Evolutionary conservation across 1,284 basidiomycete genomes (phyloP).

Genomic region (Phellinidium pouzarii): DNA sequence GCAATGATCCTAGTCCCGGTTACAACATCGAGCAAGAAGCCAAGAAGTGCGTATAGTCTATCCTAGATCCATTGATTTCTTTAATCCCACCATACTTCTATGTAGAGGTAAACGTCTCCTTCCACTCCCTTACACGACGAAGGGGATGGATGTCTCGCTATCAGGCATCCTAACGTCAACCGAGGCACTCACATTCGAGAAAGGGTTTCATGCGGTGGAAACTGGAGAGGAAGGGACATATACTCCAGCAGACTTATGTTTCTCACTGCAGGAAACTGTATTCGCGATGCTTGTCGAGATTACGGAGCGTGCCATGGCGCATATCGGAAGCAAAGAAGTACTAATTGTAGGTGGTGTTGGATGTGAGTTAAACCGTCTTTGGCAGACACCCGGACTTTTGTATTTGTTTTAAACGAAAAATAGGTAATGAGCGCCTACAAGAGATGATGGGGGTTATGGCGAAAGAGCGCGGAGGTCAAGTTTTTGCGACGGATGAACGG

Average conservation of each 20-base stretch:
- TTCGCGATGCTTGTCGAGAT: constrained; percentile 99
- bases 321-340: constrained; percentile 93
- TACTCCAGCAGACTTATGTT: constrained; percentile 92
- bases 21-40: constrained; percentile 98
- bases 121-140: constrained; percentile 90
- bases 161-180: constrained; percentile 88
- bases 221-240: constrained; percentile 64
- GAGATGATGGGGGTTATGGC: constrained; percentile 99
- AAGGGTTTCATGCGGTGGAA: constrained; percentile 51
- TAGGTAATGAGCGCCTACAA: constrained; percentile 88
- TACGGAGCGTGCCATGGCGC: constrained; percentile 98
- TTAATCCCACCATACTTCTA: background rate
- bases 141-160: constrained; percentile 97
- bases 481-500: constrained; percentile 97
- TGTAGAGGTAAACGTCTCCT: constrained; percentile 73
- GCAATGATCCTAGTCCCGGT: constrained; percentile 96
- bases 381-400: background rate
- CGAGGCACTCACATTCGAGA: constrained; percentile 83
- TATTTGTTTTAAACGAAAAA: background rate
- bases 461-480: constrained; percentile 77
- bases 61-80: background rate
- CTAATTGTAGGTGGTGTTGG: constrained; percentile 98
- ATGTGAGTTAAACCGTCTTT: constrained; percentile 61
- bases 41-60: constrained; percentile 59
- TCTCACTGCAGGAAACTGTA: constrained; percentile 94